Conservation (phyloP, 164 flowering plant species). For the Protea cynaroides region DNA sequence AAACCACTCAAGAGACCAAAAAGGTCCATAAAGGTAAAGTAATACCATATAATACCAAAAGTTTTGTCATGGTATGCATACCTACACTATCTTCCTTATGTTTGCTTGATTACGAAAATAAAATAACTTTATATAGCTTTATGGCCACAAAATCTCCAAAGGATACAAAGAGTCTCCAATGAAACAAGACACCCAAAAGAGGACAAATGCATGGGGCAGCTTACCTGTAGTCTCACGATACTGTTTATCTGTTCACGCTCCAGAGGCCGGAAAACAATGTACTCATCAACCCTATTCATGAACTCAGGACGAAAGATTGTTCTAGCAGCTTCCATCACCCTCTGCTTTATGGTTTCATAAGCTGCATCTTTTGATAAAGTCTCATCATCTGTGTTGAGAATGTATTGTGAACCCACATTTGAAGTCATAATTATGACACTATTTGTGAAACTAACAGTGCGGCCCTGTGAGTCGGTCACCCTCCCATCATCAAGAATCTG, state of each 20-base stretch:
- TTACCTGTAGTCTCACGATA: constrained; percentile 86
- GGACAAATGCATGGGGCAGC: not conserved
- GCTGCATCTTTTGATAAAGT: constrained; percentile 34
- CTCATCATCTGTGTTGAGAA: constrained; percentile 70
- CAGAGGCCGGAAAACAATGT: constrained; percentile 92
- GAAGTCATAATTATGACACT: constrained; percentile 96
- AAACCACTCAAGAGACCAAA: too few species aligned
- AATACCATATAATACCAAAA: too few species aligned
- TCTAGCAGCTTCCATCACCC: constrained; percentile 95
- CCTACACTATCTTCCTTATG: too few species aligned
- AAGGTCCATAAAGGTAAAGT: too few species aligned
- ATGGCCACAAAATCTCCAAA: too few species aligned
- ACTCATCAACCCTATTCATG: constrained; percentile 97
- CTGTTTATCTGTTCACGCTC: constrained; percentile 77
- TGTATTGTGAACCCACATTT: constrained; percentile 95
- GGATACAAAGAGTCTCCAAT: too few species aligned
- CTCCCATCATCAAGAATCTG: constrained; percentile 97
- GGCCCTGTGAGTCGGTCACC: constrained; percentile 97
- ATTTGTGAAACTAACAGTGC: constrained; percentile 92
- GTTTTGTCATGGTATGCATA: too few species aligned
- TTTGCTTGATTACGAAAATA: too few species aligned
- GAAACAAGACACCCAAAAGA: not conserved
- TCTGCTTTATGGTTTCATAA: constrained; percentile 74
- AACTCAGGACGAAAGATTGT: constrained; percentile 91
- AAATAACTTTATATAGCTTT: too few species aligned